These are phyloP conservation scores for Periconia sp. DNA, from an alignment of 2,329 filamentous ascomycete genomes.

Conservation along the genomic window DNA sequence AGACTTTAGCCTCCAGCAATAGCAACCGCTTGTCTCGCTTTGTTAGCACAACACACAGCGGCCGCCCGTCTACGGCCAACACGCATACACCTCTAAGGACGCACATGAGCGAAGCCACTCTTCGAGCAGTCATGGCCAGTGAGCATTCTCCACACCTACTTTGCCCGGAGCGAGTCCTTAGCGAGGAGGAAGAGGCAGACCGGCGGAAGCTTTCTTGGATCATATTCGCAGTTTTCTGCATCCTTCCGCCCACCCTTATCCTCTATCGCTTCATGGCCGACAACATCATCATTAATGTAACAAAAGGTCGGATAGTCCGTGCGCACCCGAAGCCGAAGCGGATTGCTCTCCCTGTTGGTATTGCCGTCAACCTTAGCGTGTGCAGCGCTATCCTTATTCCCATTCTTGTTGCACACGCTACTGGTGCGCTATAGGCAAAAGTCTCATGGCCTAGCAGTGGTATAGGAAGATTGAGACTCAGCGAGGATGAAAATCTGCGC, in stretches of 20 bases:
- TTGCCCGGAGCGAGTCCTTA: constrained; percentile 30
- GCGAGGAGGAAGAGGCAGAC: constrained; percentile 31
- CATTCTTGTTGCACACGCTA: constrained; percentile 18
- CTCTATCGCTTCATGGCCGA: constrained; percentile 45
- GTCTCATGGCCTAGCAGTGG: too few species aligned
- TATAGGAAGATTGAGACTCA: too few species aligned
- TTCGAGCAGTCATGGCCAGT: constrained; percentile 20
- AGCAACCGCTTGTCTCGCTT: constrained; percentile 28
- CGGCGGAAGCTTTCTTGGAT: constrained; percentile 39
- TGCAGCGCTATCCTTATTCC: constrained; percentile 30
- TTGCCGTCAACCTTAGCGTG: constrained; percentile 34
- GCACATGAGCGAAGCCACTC: constrained; percentile 12
- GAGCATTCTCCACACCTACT: constrained; percentile 38
- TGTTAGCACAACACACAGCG: constrained; percentile 18
- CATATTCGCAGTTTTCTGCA: constrained; percentile 39
- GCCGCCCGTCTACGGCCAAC: constrained; percentile 38
- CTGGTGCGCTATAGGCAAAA: constrained; percentile 9
- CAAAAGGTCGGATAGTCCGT: constrained; percentile 37
- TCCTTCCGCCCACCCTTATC: constrained; percentile 44
- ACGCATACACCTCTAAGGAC: constrained; percentile 34
- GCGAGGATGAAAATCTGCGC: too few species aligned
- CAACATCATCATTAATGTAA: constrained; percentile 33
- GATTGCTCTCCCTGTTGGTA: constrained; percentile 36
- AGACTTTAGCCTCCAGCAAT: constrained; percentile 24
- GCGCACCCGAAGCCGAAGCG: constrained; percentile 38